Conservation (phyloP, 352 stramenopile genomes). For the Phytophthora boehmeriae region DNA sequence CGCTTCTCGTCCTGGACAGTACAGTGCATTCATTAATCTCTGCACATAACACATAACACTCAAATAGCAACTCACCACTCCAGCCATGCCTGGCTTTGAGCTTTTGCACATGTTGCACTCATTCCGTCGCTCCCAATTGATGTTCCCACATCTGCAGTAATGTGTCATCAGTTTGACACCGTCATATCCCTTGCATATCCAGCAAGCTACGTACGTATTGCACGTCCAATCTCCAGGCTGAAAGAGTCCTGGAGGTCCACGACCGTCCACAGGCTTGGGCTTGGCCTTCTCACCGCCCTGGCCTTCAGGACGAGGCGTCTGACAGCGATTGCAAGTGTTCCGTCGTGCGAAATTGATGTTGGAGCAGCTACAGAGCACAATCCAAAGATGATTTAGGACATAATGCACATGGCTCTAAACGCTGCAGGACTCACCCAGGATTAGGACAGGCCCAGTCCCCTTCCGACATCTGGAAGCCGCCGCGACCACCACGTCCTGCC, state of each 20-base stretch:
- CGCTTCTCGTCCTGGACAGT: constrained; percentile 72
- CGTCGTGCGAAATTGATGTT: constrained; percentile 89
- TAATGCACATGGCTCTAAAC: background rate
- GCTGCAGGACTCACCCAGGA: constrained; percentile 46
- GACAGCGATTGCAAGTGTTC: constrained; percentile 81
- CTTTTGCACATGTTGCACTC: constrained; percentile 91
- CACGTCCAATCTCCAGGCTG: constrained; percentile 84
- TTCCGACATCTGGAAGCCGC: constrained; percentile 61
- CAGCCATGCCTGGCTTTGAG: constrained; percentile 71
- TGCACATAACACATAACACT: too few relatives aligned
- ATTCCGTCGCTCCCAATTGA: constrained; percentile 85
- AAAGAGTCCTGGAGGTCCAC: constrained; percentile 77
- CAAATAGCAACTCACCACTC: constrained; percentile 45
- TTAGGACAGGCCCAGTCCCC: constrained; percentile 87
- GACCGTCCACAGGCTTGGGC: constrained; percentile 38
- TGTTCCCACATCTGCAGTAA: constrained; percentile 71
- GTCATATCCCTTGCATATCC: background rate
- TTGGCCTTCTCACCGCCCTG: constrained; percentile 33
- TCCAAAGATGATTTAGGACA: constrained; percentile 3
- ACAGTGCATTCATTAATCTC: constrained; percentile 1
- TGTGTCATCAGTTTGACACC: background rate
- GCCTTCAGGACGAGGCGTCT: constrained; percentile 63
- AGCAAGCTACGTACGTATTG: constrained; percentile 58
- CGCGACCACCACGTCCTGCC: constrained; percentile 41
- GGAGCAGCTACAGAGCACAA: constrained; percentile 52